Evolutionary conservation across 352 stramenopile species (phyloP).

Genomic region (Globisporangium alternatum): DNA sequence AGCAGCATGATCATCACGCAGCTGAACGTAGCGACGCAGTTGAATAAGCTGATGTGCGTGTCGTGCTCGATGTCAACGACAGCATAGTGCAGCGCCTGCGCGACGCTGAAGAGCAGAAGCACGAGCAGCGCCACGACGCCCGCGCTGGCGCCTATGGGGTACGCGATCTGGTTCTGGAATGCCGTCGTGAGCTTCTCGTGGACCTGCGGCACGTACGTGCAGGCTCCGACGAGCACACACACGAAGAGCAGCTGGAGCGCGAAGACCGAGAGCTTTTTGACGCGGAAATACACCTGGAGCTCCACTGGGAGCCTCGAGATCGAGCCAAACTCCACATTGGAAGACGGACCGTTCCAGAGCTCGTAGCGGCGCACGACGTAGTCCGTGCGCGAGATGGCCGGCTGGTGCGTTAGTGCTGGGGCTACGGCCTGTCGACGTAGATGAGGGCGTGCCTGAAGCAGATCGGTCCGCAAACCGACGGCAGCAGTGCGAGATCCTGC

Average conservation of each 20-base stretch:
- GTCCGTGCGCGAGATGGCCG: neutral
- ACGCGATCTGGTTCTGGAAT: neutral
- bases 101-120: slow-evolving; percentile 37
- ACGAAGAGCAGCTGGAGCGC: slow-evolving; percentile 7
- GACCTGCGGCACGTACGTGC: neutral
- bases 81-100: slow-evolving; percentile 37
- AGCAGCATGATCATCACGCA: slow-evolving; percentile 41
- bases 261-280: slow-evolving; percentile 8
- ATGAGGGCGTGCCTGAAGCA: too few species aligned
- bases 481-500: too few species aligned
- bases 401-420: neutral
- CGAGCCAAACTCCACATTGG: neutral
- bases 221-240: neutral
- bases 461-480: too few species aligned
- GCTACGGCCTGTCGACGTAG: too few species aligned
- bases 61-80: slow-evolving; percentile 28
- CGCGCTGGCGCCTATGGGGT: neutral
- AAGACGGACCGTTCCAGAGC: neutral
- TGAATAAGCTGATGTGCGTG: slow-evolving; percentile 41
- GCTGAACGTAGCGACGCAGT: slow-evolving; percentile 37
- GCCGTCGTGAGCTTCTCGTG: neutral
- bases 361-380: neutral
- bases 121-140: neutral
- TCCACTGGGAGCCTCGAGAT: neutral
- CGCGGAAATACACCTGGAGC: neutral